Evolutionary conservation across 164 flowering plant genomes (phyloP).

Genomic region (Hamamelis virginiana): DNA sequence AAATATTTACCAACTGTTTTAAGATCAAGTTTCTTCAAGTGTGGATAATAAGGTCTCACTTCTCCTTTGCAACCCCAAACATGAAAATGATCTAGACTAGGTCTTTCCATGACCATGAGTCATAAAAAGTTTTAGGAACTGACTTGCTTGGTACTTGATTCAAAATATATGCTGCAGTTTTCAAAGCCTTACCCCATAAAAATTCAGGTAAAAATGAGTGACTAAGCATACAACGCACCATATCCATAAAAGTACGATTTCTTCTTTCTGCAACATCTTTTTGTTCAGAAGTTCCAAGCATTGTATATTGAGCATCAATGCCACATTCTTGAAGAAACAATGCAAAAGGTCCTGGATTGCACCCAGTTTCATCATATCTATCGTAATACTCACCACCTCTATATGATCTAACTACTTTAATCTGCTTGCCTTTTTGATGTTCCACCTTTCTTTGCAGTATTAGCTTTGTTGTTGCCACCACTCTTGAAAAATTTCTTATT

Average conservation of each 20-base stretch:
- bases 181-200: not conserved
- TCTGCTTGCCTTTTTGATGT: no score
- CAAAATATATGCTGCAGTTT: not conserved
- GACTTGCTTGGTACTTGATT: not conserved
- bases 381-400: no score
- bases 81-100: not conserved
- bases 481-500: no score
- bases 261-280: not conserved
- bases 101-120: not conserved
- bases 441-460: no score
- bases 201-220: not conserved
- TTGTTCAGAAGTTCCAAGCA: not conserved
- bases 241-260: not conserved
- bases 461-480: no score
- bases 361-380: no score
- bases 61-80: not conserved
- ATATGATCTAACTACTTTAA: no score
- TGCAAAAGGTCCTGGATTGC: no score
- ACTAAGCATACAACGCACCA: not conserved
- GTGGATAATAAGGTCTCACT: not conserved
- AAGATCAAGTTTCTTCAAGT: not conserved
- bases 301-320: not conserved
- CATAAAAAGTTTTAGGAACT: not conserved
- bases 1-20: not conserved
- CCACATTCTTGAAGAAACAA: not conserved